phyloP scores from a whole-genome alignment of 805 yeast genomes.

The Yamadazyma sp. region DNA sequence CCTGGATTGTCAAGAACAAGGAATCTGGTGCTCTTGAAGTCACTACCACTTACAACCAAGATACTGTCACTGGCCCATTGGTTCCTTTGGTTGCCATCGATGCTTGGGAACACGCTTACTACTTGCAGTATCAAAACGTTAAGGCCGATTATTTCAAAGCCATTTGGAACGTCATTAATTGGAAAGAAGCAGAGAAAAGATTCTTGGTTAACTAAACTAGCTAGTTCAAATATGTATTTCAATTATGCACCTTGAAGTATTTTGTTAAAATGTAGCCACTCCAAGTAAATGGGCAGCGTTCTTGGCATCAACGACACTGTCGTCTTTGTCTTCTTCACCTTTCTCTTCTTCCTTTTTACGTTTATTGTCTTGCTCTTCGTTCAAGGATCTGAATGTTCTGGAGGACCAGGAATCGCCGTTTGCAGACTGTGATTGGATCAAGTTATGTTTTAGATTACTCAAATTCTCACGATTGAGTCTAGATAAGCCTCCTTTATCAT shows the following conservation, averaged over 20 bases:
- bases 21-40: slow-evolving; percentile 47
- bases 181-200: slow-evolving; percentile 52
- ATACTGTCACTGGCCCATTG: slow-evolving; percentile 44
- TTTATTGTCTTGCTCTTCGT: slow-evolving; percentile 27
- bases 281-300: slow-evolving; percentile 84
- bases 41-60: slow-evolving; percentile 48
- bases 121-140: slow-evolving; percentile 52
- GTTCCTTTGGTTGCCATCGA: slow-evolving; percentile 51
- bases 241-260: background rate
- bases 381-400: slow-evolving; percentile 36
- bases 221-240: background rate
- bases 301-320: slow-evolving; percentile 60
- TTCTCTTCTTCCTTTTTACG: slow-evolving; percentile 17
- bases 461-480: slow-evolving; percentile 74
- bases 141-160: slow-evolving; percentile 51
- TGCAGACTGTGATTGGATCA: slow-evolving; percentile 43
- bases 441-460: slow-evolving; percentile 43
- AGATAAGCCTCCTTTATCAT: slow-evolving; percentile 75
- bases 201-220: slow-evolving; percentile 22
- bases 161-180: slow-evolving; percentile 51
- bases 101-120: slow-evolving; percentile 57
- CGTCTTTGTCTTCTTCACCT: slow-evolving; percentile 18
- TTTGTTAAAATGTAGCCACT: slow-evolving; percentile 55
- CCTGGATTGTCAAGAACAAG: slow-evolving; percentile 48
- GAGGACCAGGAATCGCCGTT: slow-evolving; percentile 47